Percentiles rank a stretch among this genome's conserved stretches.
Conservation (phyloP, 177 flowering plant genomes). For the Vitis hybrid region DNA sequence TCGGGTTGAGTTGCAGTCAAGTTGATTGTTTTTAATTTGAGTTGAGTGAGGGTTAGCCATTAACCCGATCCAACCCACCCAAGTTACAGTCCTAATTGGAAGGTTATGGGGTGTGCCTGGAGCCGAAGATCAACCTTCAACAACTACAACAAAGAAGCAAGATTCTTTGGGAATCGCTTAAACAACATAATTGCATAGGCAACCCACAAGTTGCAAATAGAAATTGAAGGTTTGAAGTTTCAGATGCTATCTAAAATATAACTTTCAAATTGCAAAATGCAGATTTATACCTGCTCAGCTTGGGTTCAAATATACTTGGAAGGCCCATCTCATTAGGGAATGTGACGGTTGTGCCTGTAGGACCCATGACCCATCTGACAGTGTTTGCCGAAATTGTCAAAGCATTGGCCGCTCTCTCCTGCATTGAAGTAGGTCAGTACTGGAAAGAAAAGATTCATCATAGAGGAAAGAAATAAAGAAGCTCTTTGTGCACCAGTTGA, state of each 20-base stretch:
- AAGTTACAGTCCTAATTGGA: no score
- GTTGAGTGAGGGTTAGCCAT: no score
- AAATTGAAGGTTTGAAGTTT: not conserved
- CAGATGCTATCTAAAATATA: not conserved
- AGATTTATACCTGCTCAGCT: slow-evolving; percentile 36
- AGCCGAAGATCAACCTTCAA: no score
- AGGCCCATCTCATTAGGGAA: slow-evolving; percentile 47
- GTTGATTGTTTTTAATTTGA: no score
- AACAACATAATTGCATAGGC: no score
- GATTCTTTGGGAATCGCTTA: no score
- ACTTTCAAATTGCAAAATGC: not conserved
- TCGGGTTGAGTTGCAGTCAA: no score
- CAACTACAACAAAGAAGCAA: no score
- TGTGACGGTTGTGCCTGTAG: slow-evolving; percentile 44
- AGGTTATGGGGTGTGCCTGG: no score
- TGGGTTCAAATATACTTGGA: slow-evolving; percentile 46
- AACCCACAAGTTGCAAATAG: no score
- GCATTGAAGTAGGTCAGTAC: not conserved
- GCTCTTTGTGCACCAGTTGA: not conserved
- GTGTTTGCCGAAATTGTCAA: slow-evolving; percentile 27
- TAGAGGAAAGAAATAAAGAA: not conserved
- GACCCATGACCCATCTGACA: slow-evolving; percentile 49
- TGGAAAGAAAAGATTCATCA: not conserved
- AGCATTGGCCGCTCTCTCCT: slow-evolving; percentile 54
- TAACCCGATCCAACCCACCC: no score